Evolutionary conservation across 2,329 filamentous ascomycete genomes (phyloP), one percentile per base, ranked within the genome.

Genomic region (Curvularia sp.): DNA sequence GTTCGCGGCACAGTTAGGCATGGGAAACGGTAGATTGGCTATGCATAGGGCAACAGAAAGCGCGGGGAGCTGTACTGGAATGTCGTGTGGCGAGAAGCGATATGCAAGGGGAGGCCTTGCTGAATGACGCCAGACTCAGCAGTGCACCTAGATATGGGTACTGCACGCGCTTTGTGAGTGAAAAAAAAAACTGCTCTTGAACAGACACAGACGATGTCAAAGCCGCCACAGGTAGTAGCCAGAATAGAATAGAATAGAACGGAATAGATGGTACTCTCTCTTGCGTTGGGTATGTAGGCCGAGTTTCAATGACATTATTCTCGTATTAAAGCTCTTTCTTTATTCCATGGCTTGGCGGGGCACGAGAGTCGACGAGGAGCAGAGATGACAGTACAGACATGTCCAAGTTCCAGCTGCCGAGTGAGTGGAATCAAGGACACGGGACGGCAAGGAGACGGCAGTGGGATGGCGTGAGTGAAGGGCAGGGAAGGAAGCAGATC

Each of bases 401-500:
- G 3, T 18, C 15, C 7, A 27, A 9, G 23, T 25, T n/a, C 23
- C 21, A 18, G 41, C 21, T n/a, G 13, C 23, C 1, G 41, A 43
- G 6, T 27, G 21, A n/a, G 39, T 8, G 2, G 3, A 13, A 6
- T 18, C 21, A 23, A 27, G 21, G 8, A 23, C 41, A 8, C 27
- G 41, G 25, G 23, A 47, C n/a, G 15, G 5, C n/a, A 12, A 8
- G 18, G 18, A 19, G 43, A 12, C 4, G 9, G 28, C 18, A 9
- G 5, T 21, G 27, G 43, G 18, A 32, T 23, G 27, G 27, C 18
- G 27, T 32, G 43, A 32, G 28, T 18, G 36, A 57, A 23, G 53
- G 45, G 55, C 55, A 57, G 54, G 42, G 54, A 32, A 36, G 36
- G 25, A 53, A 6, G 36, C 30, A 43, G 49, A 53, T 57, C 34